Conservation (phyloP, 139 green algal genomes). For the Zygnema cylindricum region DNA sequence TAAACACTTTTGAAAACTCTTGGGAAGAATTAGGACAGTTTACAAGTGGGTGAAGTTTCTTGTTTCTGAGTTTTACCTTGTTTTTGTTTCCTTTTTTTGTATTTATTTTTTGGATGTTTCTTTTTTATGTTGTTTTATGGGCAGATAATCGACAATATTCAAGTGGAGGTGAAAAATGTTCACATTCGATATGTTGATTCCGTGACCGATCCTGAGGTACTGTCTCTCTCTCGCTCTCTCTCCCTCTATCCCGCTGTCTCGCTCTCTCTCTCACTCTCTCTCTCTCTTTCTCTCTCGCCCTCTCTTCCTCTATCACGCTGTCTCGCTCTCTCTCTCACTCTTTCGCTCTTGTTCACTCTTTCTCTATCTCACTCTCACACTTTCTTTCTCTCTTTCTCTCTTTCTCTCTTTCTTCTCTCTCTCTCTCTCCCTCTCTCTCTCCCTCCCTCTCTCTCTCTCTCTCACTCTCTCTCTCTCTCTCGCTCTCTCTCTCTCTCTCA, state of each 20-base stretch:
- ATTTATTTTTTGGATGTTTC: background rate
- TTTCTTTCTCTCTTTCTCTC: background rate
- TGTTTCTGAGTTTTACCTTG: constrained; percentile 4
- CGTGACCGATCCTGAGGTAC: constrained; percentile 31
- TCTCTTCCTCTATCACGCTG: background rate
- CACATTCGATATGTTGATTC: constrained; percentile 49
- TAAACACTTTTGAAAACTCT: too few relatives aligned
- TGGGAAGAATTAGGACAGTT: too few relatives aligned
- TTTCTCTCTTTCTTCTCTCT: background rate
- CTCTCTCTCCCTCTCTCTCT: background rate
- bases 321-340: background rate
- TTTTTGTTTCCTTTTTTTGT: constrained; percentile 24
- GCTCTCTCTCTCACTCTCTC: background rate
- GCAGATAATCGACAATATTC: constrained; percentile 56
- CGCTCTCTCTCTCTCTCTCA: background rate
- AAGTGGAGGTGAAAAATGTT: constrained; percentile 46
- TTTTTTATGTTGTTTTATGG: background rate
- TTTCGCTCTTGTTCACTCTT: background rate
- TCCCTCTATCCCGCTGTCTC: background rate
- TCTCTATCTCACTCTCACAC: background rate
- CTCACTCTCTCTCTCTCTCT: background rate
- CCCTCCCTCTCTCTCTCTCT: background rate
- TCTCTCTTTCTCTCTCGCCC: background rate
- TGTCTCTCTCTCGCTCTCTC: background rate
- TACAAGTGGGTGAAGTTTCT: too few relatives aligned